phyloP scores from a whole-genome alignment of 805 yeast species.

The Wickerhamomyces chaumierensis region DNA sequence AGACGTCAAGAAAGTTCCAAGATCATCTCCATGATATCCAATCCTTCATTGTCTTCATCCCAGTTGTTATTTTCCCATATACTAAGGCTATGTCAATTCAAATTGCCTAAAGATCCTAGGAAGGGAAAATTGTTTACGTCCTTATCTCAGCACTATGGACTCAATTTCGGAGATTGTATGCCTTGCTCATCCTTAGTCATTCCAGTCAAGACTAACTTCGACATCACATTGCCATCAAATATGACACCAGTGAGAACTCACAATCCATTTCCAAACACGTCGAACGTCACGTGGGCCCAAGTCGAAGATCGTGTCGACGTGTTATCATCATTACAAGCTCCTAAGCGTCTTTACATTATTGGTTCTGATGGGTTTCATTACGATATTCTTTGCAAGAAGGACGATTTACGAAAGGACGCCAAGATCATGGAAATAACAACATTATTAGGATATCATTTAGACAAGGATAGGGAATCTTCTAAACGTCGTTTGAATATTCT shows the following conservation, averaged over 20 bases:
- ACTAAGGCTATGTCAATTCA: no score
- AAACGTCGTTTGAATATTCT: slow-evolving; percentile 60
- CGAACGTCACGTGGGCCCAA: slow-evolving; percentile 40
- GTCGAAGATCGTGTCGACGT: slow-evolving; percentile 63
- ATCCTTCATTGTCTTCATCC: no score
- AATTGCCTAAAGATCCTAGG: no score
- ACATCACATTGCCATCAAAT: slow-evolving; percentile 48
- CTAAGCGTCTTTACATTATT: slow-evolving; percentile 59
- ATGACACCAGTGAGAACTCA: slow-evolving; percentile 28
- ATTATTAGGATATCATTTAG: slow-evolving; percentile 66
- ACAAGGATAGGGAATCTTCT: slow-evolving; percentile 58
- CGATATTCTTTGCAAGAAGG: slow-evolving; percentile 73
- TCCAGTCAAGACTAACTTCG: slow-evolving; percentile 64
- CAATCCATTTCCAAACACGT: slow-evolving; percentile 33
- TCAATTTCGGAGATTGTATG: slow-evolving; percentile 21
- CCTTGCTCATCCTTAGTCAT: slow-evolving; percentile 38
- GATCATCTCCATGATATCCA: no score
- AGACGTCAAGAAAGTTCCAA: no score
- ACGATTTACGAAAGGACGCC: slow-evolving; percentile 92
- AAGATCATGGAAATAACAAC: slow-evolving; percentile 84
- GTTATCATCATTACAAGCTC: slow-evolving; percentile 77
- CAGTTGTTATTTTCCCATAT: no score
- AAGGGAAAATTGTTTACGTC: slow-evolving; percentile 6
- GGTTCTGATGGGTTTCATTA: slow-evolving; percentile 76
- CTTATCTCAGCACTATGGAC: no score